Base-by-base conservation (phyloP, 129 eudicot genomes). In the Escallonia rubra region DNA sequence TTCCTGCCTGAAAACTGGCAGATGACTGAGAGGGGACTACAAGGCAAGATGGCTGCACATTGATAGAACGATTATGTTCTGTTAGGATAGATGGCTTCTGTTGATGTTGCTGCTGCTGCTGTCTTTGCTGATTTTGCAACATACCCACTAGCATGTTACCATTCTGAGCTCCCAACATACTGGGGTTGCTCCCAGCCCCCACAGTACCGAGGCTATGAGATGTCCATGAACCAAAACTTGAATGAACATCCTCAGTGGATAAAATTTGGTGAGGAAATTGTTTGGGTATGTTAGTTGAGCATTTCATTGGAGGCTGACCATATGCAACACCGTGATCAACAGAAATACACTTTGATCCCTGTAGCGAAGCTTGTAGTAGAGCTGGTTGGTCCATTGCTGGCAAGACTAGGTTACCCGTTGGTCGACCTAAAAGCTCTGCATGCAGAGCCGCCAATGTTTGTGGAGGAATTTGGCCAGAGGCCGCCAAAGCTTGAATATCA, bases 1-100 rank as follows among this genome's bases (percentile, higher is more conserved):
- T 81, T 59, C 72, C 82, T 34, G 63, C 78, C 38, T 84, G 86
- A 70, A 71, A 82, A 67, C 61, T 75, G 58, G 66, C 69, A 3
- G 71, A 65, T 39, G 81, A 54, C 60, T 76, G 86, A 61, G 85
- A 61, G 10, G 96, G 91, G 46, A 82, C 77, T 53, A 88, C 96
- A 44, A 88, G 73, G 68, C 91, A 77, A 76, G 96, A 88, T 15
- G 96, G 96, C 63, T 85, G 88, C 71, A 88, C 96, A 39, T 76
- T 84, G 41, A 85, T 85, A 4, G 86, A 65, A 40, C 76, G 74
- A 63, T 54, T 59, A 9, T 76, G 68, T 41, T 81, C 86, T 14
- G 55, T 43, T 11, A 69, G 41, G 13, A 34, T 7, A 4, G 82
- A 66, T 43, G 68, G 80, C 46, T 73, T 81, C 50, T 60, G 82